phyloP scores from a whole-genome alignment of 768 basidiomycete species.

The Collybia nuda region DNA sequence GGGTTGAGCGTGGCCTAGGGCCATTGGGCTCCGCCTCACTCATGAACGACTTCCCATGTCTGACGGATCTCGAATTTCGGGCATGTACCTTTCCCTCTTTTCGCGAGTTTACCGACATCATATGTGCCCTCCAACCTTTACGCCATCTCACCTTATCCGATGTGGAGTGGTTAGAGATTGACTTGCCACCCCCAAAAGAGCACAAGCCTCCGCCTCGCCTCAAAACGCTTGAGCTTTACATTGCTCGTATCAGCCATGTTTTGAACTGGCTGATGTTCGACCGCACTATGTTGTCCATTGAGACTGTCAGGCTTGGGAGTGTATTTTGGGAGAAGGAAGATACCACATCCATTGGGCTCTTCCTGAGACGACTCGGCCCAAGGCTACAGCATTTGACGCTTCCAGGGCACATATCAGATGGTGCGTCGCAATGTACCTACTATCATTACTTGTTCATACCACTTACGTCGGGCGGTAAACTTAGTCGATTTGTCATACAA shows the following conservation, averaged over 20 bases:
- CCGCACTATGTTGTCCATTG: constrained; percentile 9
- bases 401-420: constrained; percentile 22
- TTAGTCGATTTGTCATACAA: constrained; percentile 18
- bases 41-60: constrained; percentile 13
- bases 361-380: constrained; percentile 20
- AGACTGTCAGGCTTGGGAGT: constrained; percentile 15
- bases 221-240: constrained; percentile 15
- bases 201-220: constrained; percentile 15
- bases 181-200: constrained; percentile 4
- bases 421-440: constrained; percentile 10
- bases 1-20: constrained; percentile 5
- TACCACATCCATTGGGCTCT: constrained; percentile 18
- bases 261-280: constrained; percentile 18
- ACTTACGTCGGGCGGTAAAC: not conserved
- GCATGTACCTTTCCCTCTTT: constrained; percentile 23
- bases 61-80: constrained; percentile 23
- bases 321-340: constrained; percentile 21
- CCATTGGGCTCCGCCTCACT: constrained; percentile 7
- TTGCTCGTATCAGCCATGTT: constrained; percentile 18
- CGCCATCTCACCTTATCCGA: constrained; percentile 19
- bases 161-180: constrained; percentile 18
- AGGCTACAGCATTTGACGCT: constrained; percentile 22
- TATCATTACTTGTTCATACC: not conserved
- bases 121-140: constrained; percentile 19
- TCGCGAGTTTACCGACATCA: constrained; percentile 15